A percentile compares a stretch with the other conserved stretches of the same genome.
Evolutionary conservation across 1,139 yeast species (phyloP).

Genomic region (Yamadazyma sp.): DNA sequence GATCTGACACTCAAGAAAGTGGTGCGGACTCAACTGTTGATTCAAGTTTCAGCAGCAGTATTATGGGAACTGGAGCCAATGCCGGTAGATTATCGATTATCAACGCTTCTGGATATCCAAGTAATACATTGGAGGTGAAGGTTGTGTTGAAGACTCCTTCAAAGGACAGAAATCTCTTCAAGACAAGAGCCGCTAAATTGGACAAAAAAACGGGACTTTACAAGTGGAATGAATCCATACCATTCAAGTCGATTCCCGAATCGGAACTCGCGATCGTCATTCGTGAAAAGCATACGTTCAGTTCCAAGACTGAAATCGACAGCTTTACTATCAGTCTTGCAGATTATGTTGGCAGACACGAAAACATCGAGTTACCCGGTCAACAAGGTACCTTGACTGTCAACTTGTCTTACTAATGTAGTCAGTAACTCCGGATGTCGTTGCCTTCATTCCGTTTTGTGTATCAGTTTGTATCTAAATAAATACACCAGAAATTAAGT

Average conservation of each 20-base stretch:
- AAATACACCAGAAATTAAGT: background rate
- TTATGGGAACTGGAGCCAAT: constrained; percentile 37
- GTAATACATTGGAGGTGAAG: constrained; percentile 45
- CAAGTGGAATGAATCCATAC: constrained; percentile 63
- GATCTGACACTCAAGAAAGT: constrained; percentile 28
- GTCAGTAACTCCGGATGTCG: background rate
- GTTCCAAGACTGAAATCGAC: constrained; percentile 68
- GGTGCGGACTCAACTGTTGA: constrained; percentile 34
- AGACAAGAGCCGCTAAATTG: constrained; percentile 59
- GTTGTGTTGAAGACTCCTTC: constrained; percentile 51
- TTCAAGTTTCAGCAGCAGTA: constrained; percentile 38
- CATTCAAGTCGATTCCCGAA: constrained; percentile 65
- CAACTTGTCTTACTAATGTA: constrained; percentile 10
- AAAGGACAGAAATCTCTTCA: constrained; percentile 59
- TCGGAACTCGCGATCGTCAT: constrained; percentile 60
- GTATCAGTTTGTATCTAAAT: too few species aligned
- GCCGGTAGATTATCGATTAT: constrained; percentile 58
- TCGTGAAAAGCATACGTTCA: constrained; percentile 70
- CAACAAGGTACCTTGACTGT: constrained; percentile 33
- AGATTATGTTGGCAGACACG: constrained; percentile 37
- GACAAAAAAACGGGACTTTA: constrained; percentile 45
- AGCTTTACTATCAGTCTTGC: constrained; percentile 43
- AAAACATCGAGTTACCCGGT: constrained; percentile 26
- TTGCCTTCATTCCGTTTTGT: background rate
- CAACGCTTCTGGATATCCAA: constrained; percentile 35